A percentile compares a stretch with the other conserved stretches of the same genome.
phyloP scores from a whole-genome alignment of 148 eudicot genomes.

The Amaranthus hypochondriacus region DNA sequence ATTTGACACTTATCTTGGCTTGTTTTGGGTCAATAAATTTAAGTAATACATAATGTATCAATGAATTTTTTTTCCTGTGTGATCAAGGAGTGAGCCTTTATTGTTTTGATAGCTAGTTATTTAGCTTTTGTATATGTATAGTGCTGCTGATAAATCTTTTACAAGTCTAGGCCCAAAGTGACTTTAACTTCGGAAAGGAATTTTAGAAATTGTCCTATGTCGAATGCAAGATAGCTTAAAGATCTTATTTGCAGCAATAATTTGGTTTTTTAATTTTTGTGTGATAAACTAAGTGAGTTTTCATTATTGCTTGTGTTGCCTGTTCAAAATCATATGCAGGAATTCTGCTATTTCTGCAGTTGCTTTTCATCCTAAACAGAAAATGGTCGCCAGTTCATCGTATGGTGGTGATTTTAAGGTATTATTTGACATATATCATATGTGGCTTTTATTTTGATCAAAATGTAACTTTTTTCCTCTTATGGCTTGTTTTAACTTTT shows the following conservation, averaged over 20 bases:
- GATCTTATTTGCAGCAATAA: not conserved
- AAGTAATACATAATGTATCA: no score
- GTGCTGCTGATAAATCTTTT: not conserved
- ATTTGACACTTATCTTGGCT: no score
- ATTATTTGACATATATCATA: constrained; percentile 11
- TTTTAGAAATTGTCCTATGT: not conserved
- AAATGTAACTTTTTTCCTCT: not conserved
- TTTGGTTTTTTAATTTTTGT: not conserved
- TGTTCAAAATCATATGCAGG: constrained; percentile 31
- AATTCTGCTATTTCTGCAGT: constrained; percentile 68
- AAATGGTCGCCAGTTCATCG: constrained; percentile 74
- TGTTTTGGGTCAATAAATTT: no score
- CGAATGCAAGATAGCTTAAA: not conserved
- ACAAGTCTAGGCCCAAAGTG: not conserved
- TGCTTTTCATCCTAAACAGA: constrained; percentile 63
- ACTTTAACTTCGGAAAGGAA: not conserved
- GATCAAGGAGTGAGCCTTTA: no score
- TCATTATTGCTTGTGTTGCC: not conserved
- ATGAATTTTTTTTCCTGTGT: no score
- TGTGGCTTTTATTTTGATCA: not conserved
- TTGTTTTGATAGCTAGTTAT: no score
- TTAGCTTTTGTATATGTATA: no score
- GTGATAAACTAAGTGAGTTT: not conserved
- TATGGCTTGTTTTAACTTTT: constrained; percentile 7
- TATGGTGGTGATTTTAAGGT: constrained; percentile 95